Conservation (phyloP, 371 early-diverging fungal species). For the Parasitella parasitica region DNA sequence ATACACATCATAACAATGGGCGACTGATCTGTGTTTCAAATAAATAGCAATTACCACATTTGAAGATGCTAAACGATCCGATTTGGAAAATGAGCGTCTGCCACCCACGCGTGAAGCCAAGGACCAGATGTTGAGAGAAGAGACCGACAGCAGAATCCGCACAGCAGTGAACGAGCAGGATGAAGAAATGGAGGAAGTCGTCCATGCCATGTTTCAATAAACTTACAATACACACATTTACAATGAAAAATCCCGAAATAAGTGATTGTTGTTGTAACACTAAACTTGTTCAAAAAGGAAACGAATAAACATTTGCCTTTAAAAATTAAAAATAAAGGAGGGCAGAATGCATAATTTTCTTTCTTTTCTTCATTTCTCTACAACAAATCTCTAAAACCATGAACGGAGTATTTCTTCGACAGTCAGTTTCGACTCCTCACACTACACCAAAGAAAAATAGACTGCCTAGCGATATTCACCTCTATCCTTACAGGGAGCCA, state of each 20-base stretch:
- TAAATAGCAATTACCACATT: constrained; percentile 78
- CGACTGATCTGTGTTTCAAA: neutral
- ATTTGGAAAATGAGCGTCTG: constrained; percentile 89
- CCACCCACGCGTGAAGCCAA: constrained; percentile 76
- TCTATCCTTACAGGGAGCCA: neutral
- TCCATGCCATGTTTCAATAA: constrained; percentile 40
- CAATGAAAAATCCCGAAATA: neutral
- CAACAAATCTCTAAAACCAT: neutral
- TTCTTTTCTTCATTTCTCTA: neutral
- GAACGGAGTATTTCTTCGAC: constrained; percentile 15
- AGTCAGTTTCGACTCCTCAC: constrained; percentile 5
- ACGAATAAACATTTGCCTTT: constrained; percentile 17
- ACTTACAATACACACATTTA: neutral
- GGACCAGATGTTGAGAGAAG: constrained; percentile 47
- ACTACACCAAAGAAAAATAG: neutral
- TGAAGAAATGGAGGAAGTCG: constrained; percentile 41
- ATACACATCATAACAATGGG: neutral
- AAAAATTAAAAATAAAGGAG: neutral
- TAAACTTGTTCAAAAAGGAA: constrained; percentile 6
- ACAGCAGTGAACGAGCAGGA: constrained; percentile 55
- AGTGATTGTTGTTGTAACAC: constrained; percentile 9
- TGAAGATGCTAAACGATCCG: constrained; percentile 88
- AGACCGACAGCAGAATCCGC: constrained; percentile 48
- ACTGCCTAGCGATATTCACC: neutral
- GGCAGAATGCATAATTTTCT: neutral